Percentiles rank a stretch among this genome's conserved stretches.
Evolutionary conservation across 768 basidiomycete genomes (phyloP).

Genomic region (Pilatotrama ljubarskyi): DNA sequence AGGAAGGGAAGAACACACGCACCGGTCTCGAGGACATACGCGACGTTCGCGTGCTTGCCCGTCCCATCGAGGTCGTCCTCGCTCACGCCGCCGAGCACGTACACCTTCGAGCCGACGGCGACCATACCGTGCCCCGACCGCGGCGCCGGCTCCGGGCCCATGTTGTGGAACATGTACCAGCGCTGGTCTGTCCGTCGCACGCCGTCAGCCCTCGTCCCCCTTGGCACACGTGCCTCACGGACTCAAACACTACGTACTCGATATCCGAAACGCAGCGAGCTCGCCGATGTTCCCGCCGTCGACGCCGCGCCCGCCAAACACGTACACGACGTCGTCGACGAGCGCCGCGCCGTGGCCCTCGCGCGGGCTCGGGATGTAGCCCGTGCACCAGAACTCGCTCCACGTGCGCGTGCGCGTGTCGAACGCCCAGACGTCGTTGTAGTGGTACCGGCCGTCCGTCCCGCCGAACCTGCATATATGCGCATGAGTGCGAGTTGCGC

Average conservation of each 20-base stretch:
- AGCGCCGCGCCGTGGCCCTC: constrained; percentile 94
- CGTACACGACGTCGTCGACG: constrained; percentile 92
- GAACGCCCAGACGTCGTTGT: constrained; percentile 97
- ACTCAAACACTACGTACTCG: constrained; percentile 65
- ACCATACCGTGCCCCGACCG: constrained; percentile 96
- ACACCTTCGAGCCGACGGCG: constrained; percentile 77
- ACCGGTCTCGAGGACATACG: constrained; percentile 93
- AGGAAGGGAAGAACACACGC: too few species aligned
- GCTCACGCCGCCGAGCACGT: constrained; percentile 91
- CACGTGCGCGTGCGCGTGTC: constrained; percentile 74
- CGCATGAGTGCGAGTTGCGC: not conserved
- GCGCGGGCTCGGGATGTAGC: constrained; percentile 87
- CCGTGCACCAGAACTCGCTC: constrained; percentile 89
- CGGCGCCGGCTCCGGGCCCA: constrained; percentile 93
- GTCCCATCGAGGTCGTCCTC: constrained; percentile 59
- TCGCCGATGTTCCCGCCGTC: constrained; percentile 93
- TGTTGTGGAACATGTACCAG: constrained; percentile 99
- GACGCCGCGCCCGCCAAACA: constrained; percentile 94
- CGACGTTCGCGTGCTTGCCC: constrained; percentile 58
- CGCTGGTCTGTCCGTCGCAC: constrained; percentile 63
- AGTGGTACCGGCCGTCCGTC: constrained; percentile 97
- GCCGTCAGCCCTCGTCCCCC: not conserved
- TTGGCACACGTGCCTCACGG: too few species aligned
- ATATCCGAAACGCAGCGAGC: constrained; percentile 91
- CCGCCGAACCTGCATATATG: constrained; percentile 77